Conservation (phyloP, 1,284 basidiomycete genomes). For the Pascua sp. region DNA sequence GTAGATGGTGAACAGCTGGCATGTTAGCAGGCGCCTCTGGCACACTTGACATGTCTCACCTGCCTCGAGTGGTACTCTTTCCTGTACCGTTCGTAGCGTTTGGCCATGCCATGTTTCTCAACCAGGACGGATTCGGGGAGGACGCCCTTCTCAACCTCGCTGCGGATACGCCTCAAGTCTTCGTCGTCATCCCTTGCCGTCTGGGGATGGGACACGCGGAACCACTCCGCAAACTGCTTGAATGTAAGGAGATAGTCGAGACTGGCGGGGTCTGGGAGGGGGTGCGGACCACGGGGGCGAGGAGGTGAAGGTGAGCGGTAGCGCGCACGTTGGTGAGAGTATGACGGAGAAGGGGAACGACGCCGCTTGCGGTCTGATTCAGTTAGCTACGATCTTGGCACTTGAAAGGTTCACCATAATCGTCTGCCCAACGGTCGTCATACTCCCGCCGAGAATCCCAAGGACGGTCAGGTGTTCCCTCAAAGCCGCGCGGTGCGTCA, state of each 20-base stretch:
- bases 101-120: slow-evolving; percentile 60
- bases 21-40: slow-evolving; percentile 5
- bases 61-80: slow-evolving; percentile 78
- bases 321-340: slow-evolving; percentile 45
- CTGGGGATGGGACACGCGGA: slow-evolving; percentile 73
- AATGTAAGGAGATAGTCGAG: slow-evolving; percentile 75
- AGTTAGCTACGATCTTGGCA: not conserved
- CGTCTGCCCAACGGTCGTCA: slow-evolving; percentile 34
- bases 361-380: slow-evolving; percentile 64
- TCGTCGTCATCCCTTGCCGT: slow-evolving; percentile 53
- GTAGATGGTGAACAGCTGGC: slow-evolving; percentile 74
- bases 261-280: slow-evolving; percentile 64
- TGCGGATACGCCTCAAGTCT: slow-evolving; percentile 29
- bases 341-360: slow-evolving; percentile 79
- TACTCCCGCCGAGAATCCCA: slow-evolving; percentile 10
- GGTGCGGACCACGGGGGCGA: not conserved
- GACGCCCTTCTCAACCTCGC: slow-evolving; percentile 22
- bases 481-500: slow-evolving; percentile 2
- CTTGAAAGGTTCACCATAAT: slow-evolving; percentile 29
- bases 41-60: slow-evolving; percentile 56
- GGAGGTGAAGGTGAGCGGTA: slow-evolving; percentile 31
- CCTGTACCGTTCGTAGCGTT: slow-evolving; percentile 84
- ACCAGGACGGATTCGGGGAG: slow-evolving; percentile 52
- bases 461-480: slow-evolving; percentile 6
- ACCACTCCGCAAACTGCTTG: slow-evolving; percentile 88